Base-by-base conservation (phyloP, 495 filamentous ascomycete genomes). In the Podospora pseudoanserina region DNA sequence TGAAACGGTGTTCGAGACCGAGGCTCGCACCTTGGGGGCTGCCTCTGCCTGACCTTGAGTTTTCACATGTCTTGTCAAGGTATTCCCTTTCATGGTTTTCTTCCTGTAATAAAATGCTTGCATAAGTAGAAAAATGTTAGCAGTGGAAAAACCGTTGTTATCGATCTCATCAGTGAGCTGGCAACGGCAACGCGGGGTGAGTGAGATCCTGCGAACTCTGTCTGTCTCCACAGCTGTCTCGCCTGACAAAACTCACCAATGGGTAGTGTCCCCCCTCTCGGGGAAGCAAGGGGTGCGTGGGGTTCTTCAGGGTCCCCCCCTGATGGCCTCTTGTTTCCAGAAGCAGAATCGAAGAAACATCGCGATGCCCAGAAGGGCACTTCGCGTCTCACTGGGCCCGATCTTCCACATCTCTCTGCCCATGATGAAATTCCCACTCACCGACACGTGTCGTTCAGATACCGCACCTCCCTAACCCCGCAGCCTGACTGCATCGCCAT, bases 401-500 rank as follows among this genome's bases (percentile, higher is more conserved):
- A 58, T 58, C 56, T 58, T 58, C 56, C 44, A 32, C 66, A 60
- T 54, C 53, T 68, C 9, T 49, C 6, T 49, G 39, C 7, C 30
- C 39, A 13, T 2, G 9, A 49, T 49, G 13, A 16, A 16, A 49
- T 49, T 49, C 39, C 39, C 39, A 49, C 13, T 11, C 6, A 49
- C 39, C 62, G 28, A 65, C 63, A 65, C 59, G 67, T 69, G 67
- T 63, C 67, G 58, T 18, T 62, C 55, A 61, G 19, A 26, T 20
- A 49, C 54, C 30, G 20, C 26, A 26, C 49, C 60, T 56, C 39
- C 65, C 30, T 64, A 63, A 57, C 32, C 56, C 57, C 57, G 64
- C 63, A 69, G 58, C 34, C 26, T 69, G 57, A 66, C 67, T 44
- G 67, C 67, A 65, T 65, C 67, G 27, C 0, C 67, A 65, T 65